Evolutionary conservation across 805 yeast genomes (phyloP), one percentile per base, ranked within the genome.

Genomic region (Myxozyma vanderwaltii): DNA sequence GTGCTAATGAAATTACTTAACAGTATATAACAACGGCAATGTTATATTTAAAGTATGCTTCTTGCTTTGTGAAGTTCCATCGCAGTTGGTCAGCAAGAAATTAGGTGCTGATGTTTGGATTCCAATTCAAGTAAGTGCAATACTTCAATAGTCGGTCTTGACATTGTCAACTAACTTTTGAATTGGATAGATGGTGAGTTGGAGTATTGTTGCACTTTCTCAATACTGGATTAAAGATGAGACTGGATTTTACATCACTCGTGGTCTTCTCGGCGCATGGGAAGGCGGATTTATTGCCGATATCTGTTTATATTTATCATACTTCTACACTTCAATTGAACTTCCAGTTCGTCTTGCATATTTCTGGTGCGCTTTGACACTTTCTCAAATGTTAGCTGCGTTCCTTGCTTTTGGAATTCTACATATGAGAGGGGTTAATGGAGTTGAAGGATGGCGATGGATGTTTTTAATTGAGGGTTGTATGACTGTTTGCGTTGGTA

Each of bases 241-340:
- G 58, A 67, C 75, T 0, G 77, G 81, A 0, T 84, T 82, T 63
- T 75, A 73, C 54, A 76, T 74, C 7, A 76, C 82, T 7, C 74
- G 89, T 59, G 81, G 80, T 0, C 71, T 84, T 4, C 64, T 85
- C 21, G 88, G 88, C 1, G 67, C 79, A 2, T 70, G 81, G 31
- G 84, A 85, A 70, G 88, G 88, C 58, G 87, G 88, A 0, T 83
- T 83, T 57, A 83, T 85, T 61, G 82, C 85, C 40, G 88, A 84
- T 61, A 71, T 81, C 35, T 77, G 81, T 56, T 69, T 84, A 51
- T 85, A 86, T 83, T 72, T 85, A 72, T 79, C 85, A 2, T 85
- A 84, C 70, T 85, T 83, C 70, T 85, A 81, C 70, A 84, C 82
- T 1, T 66, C 79, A n/a, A 68, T 74, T 17, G 88, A 85, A 68